Conservation (phyloP, 1,284 basidiomycete genomes). For the Trametes polyzona region DNA sequence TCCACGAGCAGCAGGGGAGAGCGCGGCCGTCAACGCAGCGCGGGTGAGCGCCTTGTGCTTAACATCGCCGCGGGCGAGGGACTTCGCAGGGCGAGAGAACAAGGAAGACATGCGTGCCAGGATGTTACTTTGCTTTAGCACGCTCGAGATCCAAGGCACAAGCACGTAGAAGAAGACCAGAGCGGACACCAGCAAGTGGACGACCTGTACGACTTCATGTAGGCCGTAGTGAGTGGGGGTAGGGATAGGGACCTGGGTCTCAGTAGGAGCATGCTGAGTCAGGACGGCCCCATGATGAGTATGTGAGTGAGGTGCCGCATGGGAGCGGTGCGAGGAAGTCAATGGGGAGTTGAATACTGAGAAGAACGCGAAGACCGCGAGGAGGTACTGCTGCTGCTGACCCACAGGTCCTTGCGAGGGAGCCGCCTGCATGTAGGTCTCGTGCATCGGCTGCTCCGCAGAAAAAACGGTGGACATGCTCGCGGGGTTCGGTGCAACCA, state of each 20-base stretch:
- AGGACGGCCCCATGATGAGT: slow-evolving; percentile 39
- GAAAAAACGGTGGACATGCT: slow-evolving; percentile 23
- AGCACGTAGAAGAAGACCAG: slow-evolving; percentile 64
- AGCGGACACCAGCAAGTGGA: slow-evolving; percentile 66
- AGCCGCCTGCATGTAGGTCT: slow-evolving; percentile 19
- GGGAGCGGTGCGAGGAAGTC: slow-evolving; percentile 41
- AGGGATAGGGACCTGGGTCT: slow-evolving; percentile 17
- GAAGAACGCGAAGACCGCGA: slow-evolving; percentile 77
- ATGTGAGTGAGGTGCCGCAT: slow-evolving; percentile 31
- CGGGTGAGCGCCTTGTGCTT: slow-evolving; percentile 26
- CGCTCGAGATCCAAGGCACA: slow-evolving; percentile 49
- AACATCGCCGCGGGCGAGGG: not conserved
- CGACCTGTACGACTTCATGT: slow-evolving; percentile 55
- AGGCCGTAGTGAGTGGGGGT: slow-evolving; percentile 42
- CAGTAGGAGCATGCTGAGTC: slow-evolving; percentile 26
- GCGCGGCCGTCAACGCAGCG: slow-evolving; percentile 38
- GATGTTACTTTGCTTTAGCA: slow-evolving; percentile 22
- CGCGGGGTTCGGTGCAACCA: slow-evolving; percentile 16
- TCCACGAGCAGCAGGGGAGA: slow-evolving; percentile 40
- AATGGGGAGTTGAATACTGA: slow-evolving; percentile 77
- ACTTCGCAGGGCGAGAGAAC: slow-evolving; percentile 12
- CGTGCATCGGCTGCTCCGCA: slow-evolving; percentile 22
- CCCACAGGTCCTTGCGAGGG: slow-evolving; percentile 18
- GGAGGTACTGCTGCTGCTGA: slow-evolving; percentile 60
- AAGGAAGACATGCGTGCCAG: slow-evolving; percentile 15